A percentile compares a stretch with the other conserved stretches of the same genome.
Evolutionary conservation across 139 green algal species (phyloP).

Genomic region (Yamagishiella unicocca): DNA sequence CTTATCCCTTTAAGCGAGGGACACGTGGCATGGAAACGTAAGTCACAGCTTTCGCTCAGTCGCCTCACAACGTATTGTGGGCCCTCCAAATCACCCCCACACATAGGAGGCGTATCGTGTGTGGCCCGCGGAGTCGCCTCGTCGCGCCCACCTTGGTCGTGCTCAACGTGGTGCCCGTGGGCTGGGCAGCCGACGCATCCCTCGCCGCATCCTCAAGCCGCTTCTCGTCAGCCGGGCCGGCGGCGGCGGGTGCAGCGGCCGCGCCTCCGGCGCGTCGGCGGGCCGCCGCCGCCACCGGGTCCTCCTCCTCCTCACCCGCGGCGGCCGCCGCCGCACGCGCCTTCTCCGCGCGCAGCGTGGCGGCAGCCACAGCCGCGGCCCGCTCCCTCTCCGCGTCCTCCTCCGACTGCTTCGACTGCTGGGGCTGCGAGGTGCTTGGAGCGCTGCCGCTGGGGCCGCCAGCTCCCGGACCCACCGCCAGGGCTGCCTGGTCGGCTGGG

Average conservation of each 20-base stretch:
- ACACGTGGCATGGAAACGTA: too few species aligned
- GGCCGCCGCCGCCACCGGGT: background rate
- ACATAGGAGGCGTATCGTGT: too few species aligned
- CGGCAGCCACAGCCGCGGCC: constrained; percentile 3
- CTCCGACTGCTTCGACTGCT: background rate
- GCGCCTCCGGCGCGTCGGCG: background rate
- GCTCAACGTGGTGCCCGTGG: constrained; percentile 84
- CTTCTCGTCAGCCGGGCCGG: constrained; percentile 26
- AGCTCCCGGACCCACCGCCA: too few species aligned
- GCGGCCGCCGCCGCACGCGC: constrained; percentile 6
- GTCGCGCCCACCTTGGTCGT: constrained; percentile 61
- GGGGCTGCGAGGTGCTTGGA: background rate
- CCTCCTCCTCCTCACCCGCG: constrained; percentile 22
- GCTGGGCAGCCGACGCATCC: constrained; percentile 71
- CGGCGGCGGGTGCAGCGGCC: background rate
- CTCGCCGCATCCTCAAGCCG: constrained; percentile 52
- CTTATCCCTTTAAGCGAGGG: too few species aligned
- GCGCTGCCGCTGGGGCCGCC: background rate
- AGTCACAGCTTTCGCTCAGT: too few species aligned
- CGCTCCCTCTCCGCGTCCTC: background rate
- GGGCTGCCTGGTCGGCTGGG: too few species aligned
- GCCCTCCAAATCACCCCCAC: too few species aligned
- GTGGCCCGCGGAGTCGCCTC: too few species aligned
- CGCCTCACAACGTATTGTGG: too few species aligned
- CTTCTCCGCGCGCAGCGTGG: constrained; percentile 28